phyloP scores from a whole-genome alignment of 352 stramenopile genomes.

The Globisporangium okanoganense region DNA sequence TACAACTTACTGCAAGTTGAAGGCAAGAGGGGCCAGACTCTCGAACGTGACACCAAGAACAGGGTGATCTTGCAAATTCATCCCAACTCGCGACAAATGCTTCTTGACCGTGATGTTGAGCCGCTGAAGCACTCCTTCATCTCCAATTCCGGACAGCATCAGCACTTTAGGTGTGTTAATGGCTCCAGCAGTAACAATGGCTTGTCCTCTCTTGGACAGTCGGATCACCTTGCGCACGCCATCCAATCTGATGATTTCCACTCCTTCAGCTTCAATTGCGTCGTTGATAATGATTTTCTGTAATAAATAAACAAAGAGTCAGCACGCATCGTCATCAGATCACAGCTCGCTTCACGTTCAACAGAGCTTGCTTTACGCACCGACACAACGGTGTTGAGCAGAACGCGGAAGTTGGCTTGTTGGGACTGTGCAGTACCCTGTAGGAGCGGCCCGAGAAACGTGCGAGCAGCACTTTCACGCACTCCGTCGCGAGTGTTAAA shows the following conservation, averaged over 20 bases:
- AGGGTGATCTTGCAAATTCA: slow-evolving; percentile 89
- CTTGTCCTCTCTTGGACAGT: slow-evolving; percentile 33
- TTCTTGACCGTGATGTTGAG: slow-evolving; percentile 55
- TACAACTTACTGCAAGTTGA: slow-evolving; percentile 46
- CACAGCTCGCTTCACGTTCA: background rate
- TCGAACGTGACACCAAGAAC: slow-evolving; percentile 76
- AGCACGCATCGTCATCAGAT: background rate
- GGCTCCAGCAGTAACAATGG: slow-evolving; percentile 80
- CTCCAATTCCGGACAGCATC: slow-evolving; percentile 61
- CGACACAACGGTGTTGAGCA: slow-evolving; percentile 56
- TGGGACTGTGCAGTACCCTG: slow-evolving; percentile 24
- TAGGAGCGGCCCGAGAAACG: slow-evolving; percentile 62
- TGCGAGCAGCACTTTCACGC: slow-evolving; percentile 73
- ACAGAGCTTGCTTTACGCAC: slow-evolving; percentile 25
- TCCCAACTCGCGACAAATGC: slow-evolving; percentile 70
- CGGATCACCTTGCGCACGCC: slow-evolving; percentile 34
- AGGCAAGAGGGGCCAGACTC: slow-evolving; percentile 19
- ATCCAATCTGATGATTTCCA: slow-evolving; percentile 37
- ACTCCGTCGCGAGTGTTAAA: slow-evolving; percentile 85
- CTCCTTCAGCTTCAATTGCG: slow-evolving; percentile 24
- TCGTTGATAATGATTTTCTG: slow-evolving; percentile 56
- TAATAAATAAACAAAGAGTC: background rate
- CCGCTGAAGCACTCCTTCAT: slow-evolving; percentile 36
- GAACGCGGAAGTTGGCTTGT: slow-evolving; percentile 41
- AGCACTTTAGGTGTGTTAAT: slow-evolving; percentile 88